Base-by-base conservation (phyloP, 345 rosid genomes). In the Gossypium arboreum region DNA sequence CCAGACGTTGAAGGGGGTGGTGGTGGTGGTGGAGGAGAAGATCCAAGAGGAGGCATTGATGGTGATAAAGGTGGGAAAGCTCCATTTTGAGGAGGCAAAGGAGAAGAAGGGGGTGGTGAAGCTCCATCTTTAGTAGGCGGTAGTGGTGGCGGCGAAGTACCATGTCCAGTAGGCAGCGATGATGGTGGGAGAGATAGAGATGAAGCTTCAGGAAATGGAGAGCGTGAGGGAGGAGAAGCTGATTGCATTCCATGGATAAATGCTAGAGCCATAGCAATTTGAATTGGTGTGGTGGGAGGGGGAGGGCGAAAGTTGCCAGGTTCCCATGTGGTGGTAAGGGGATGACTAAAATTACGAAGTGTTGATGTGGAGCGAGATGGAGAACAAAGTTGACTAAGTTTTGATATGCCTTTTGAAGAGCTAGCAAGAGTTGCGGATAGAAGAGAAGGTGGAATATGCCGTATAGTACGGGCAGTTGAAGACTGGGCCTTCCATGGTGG, bases 401-500 rank as follows among this genome's bases (percentile, higher is more conserved):
- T 57, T 57, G 61, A 11, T 20, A 25, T 10, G 61, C 61, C 29
- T 57, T 61, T 2, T 64, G 71, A 70, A n/a, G 70, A 52, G 39
- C 63, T 75, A 3, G 70, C 68, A 2, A 76, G 77, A 20, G 84
- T 79, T 2, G 82, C 79, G 12, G 84, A 39, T 4, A 76, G 79
- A 5, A 12, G 62, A 22, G 82, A 80, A 12, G 85, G 47, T 1
- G 76, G 68, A 6, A 78, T 63, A 73, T 44, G 18, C 25, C 63
- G 51, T 68, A 44, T 67, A 71, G 72, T 67, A 73, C 72, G 58
- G 73, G 68, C 45, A 59, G 34, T 62, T 34, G 80, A 85, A 82
- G 79, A 55, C 15, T 64, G 80, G 77, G 79, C 76, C 56, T 82
- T 88, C 98, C 96, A 89, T 78, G 94, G 88, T 59, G 88, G 86